Evolutionary conservation across 192 early-diverging fungal genomes (phyloP).

Genomic region (Coemansia sp.): DNA sequence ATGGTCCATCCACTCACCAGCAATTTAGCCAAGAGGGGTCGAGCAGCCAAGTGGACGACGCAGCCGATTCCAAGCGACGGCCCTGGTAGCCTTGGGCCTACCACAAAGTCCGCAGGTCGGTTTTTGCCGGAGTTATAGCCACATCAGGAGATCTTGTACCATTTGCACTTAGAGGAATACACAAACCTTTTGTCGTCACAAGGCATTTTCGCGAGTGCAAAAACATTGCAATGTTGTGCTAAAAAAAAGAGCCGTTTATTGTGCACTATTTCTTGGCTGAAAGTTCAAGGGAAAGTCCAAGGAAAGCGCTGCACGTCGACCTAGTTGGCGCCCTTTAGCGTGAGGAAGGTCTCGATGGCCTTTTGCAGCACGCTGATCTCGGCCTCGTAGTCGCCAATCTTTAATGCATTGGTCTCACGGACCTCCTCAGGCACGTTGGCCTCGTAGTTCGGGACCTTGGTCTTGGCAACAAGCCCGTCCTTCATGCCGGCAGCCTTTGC

Average conservation of each 20-base stretch:
- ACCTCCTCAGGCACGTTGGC: slow-evolving; percentile 68
- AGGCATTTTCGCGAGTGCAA: neutral
- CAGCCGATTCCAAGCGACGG: slow-evolving; percentile 12
- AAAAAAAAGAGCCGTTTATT: neutral
- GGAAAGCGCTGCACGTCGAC: neutral
- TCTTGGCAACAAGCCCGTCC: slow-evolving; percentile 63
- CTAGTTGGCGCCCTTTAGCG: slow-evolving; percentile 53
- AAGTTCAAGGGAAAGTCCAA: neutral
- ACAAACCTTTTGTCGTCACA: neutral
- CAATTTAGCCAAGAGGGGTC: neutral
- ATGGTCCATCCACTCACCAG: neutral
- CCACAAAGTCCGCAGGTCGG: neutral
- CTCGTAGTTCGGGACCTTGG: slow-evolving; percentile 65
- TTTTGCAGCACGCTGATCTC: slow-evolving; percentile 71
- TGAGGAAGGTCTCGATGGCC: slow-evolving; percentile 70
- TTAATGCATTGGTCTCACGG: slow-evolving; percentile 66
- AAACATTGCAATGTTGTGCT: neutral
- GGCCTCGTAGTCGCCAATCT: slow-evolving; percentile 69
- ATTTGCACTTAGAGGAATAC: neutral
- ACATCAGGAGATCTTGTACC: neutral
- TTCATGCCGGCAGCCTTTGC: slow-evolving; percentile 64
- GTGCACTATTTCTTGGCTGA: neutral
- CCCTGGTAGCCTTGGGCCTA: slow-evolving; percentile 26
- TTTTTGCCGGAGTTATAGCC: neutral
- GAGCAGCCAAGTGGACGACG: neutral